Evolutionary conservation across 768 basidiomycete genomes (phyloP).

Genomic region (Galerina marginata): DNA sequence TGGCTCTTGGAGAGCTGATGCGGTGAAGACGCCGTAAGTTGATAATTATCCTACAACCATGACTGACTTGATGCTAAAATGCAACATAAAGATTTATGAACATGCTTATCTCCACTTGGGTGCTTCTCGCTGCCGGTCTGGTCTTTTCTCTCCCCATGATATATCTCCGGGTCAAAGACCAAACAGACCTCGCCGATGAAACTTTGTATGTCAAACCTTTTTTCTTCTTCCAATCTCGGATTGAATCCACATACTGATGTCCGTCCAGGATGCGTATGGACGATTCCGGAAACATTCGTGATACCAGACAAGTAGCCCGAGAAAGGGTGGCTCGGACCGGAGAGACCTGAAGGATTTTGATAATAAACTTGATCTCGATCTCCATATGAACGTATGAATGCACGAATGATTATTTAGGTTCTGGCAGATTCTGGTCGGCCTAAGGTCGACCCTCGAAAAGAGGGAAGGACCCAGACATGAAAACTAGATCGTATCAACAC

Average conservation of each 20-base stretch:
- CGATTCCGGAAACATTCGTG: slow-evolving; percentile 40
- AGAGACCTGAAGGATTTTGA: too few relatives aligned
- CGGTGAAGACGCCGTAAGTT: slow-evolving; percentile 61
- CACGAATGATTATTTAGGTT: too few relatives aligned
- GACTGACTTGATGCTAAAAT: not conserved
- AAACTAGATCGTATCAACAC: too few relatives aligned
- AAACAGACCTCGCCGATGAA: slow-evolving; percentile 57
- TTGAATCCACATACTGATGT: not conserved
- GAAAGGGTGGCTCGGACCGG: not conserved
- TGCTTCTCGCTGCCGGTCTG: slow-evolving; percentile 65
- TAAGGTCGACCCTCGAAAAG: too few relatives aligned
- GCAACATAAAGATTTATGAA: slow-evolving; percentile 57
- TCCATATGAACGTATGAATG: too few relatives aligned
- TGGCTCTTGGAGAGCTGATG: slow-evolving; percentile 75
- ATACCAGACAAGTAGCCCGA: slow-evolving; percentile 1
- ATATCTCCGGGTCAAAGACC: slow-evolving; percentile 68
- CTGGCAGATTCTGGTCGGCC: too few relatives aligned
- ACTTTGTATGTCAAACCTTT: slow-evolving; percentile 47
- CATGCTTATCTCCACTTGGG: slow-evolving; percentile 77
- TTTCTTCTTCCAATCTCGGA: not conserved
- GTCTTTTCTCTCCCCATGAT: slow-evolving; percentile 78
- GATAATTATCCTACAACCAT: not conserved
- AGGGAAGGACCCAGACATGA: too few relatives aligned
- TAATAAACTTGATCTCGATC: too few relatives aligned
- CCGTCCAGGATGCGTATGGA: slow-evolving; percentile 46